Percentiles rank a stretch among this genome's conserved stretches.
These are phyloP conservation scores for Letharia lupina DNA, from an alignment of 495 filamentous ascomycete species.

Conservation along the genomic window DNA sequence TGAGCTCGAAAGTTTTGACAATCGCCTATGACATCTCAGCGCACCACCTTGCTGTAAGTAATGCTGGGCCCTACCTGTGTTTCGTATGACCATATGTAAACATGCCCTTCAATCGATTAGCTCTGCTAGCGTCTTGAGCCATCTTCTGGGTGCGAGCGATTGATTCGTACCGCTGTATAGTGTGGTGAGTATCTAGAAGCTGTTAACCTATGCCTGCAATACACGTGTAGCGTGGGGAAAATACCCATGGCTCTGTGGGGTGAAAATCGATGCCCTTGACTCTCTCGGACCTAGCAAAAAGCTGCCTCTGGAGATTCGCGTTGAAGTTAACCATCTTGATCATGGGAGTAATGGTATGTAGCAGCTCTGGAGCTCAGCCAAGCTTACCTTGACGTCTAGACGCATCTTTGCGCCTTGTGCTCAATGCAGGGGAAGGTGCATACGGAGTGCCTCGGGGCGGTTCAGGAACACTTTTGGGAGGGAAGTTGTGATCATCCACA, in stretches of 20 bases:
- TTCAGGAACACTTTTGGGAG: background rate
- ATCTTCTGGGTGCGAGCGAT: conserved; percentile 10
- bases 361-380: background rate
- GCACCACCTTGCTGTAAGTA: background rate
- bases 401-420: conserved; percentile 55
- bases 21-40: conserved; percentile 49
- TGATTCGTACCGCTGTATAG: conserved; percentile 74
- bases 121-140: conserved; percentile 39
- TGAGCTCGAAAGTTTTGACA: conserved; percentile 98
- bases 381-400: conserved; percentile 81
- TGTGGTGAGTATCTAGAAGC: conserved; percentile 71
- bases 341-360: background rate
- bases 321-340: conserved; percentile 28
- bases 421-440: conserved; percentile 1
- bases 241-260: conserved; percentile 84
- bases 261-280: conserved; percentile 98
- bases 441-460: background rate
- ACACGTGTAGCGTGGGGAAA: background rate
- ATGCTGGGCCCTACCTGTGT: conserved; percentile 53
- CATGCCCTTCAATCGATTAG: conserved; percentile 45
- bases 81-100: conserved; percentile 99
- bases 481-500: background rate
- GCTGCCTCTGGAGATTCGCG: conserved; percentile 53
- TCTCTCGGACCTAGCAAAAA: conserved; percentile 77
- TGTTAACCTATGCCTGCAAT: conserved; percentile 26